Evolutionary conservation across 176 grass and related monocot genomes (phyloP), one percentile per base, ranked within the genome.

Genomic region (Puccinellia tenuiflora): DNA sequence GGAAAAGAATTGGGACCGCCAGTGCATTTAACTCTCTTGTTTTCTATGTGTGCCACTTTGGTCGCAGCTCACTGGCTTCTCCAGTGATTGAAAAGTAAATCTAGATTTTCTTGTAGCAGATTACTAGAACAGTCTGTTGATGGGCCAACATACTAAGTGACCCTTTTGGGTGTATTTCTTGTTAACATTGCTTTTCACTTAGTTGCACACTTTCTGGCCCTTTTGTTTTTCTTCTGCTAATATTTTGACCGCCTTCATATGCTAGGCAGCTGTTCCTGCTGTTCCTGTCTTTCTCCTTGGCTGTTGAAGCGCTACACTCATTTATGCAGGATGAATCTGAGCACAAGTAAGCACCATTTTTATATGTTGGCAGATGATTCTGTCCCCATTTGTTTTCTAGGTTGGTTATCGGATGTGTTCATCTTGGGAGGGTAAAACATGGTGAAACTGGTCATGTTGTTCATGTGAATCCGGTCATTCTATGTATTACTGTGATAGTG

Each of bases 311-410:
- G 81, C 80, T 95, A 35, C 90, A 95, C 70, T 89, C 95, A 8
- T 95, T 98, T 81, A 93, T 98, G 84, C 95, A 98, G 84, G 95
- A 98, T 90, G 92, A 98, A 85, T 98, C 95, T 7, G 88, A 98
- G 73, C 96, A 95, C 83, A 98, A 95, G 92, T 95, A 93, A 98
- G 86, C 28, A 8, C 39, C 18, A 46, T 67, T 38, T 82, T 20
- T 68, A 3, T 59, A 13, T 62, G 10, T 25, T 6, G 2, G 40
- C 38, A 64, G 37, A 46, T 28, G 20, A 6, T 20, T 48, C 14
- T 18, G 17, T 62, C 12, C 0, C 16, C 37, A 18, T 71, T 57
- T 17, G 9, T 8, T 74, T 80, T 85, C 37, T 22, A 33, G 74
- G 11, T 57, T 78, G 24, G 22, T n/a, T 12, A 0, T 76, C 9